Base-by-base conservation (phyloP, 495 filamentous ascomycete species). In the Xylaria intraflava region DNA sequence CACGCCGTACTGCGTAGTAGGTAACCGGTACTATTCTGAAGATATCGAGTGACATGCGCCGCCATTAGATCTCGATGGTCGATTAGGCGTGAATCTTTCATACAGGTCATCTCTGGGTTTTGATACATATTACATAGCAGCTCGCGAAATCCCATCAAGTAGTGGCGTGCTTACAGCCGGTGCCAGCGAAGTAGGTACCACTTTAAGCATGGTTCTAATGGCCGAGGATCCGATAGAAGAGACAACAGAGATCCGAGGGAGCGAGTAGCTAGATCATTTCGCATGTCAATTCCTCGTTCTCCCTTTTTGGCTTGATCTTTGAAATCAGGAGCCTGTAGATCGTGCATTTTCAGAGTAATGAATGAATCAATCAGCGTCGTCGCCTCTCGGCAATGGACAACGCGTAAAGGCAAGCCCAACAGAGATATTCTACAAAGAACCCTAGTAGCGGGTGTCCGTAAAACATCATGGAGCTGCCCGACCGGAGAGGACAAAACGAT, bases 161-260 rank as follows among this genome's bases (percentile, higher is more conserved):
- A 63, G 56, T 65, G 64, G 49, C 67, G 68, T 12, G 57, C 74
- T n/a, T 33, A 62, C 42, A 61, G 72, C 60, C 70, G 65, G 31
- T 59, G 72, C 30, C 68, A 70, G 63, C 65, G 69, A 45, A 66
- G n/a, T n/a, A n/a, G n/a, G 62, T 2, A 59, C 62, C 10, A 53
- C 49, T 36, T 52, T 29, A 17, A 17, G 31, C 4, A 47, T 9
- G 6, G 33, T 30, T 52, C 52, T 50, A 19, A 26, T 16, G 11
- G 51, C 45, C 9, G 59, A 69, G 30, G 58, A 64, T 40, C 49
- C 59, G 26, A 62, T 68, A 58, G 50, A 60, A 24, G 49, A 65
- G 41, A 62, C 62, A n/a, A 27, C 52, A 47, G 46, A 62, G 64
- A 38, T 62, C 76, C 24, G 72, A 66, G 24, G 64, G 67, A 41